phyloP scores from a whole-genome alignment of 2,329 filamentous ascomycete genomes.

The Escovopsis sp. region DNA sequence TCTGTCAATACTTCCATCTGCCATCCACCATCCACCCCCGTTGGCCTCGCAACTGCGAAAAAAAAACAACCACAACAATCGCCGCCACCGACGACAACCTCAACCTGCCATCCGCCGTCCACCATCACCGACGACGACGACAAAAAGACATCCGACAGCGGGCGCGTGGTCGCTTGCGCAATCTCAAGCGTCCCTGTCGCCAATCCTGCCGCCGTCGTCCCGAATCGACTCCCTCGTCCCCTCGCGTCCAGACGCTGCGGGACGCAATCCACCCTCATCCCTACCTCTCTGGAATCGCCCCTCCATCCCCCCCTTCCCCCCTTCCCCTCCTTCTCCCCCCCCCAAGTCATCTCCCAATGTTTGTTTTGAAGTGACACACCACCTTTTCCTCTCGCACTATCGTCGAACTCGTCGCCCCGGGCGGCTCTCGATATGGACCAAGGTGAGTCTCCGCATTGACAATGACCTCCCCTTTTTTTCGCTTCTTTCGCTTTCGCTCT shows the following conservation, averaged over 20 bases:
- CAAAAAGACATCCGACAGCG: no score
- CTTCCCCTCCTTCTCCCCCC: no score
- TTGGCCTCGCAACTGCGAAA: conserved; percentile 31
- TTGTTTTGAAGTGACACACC: conserved; percentile 20
- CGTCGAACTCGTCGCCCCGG: conserved; percentile 14
- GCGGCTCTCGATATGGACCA: conserved; percentile 19
- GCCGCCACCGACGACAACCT: conserved; percentile 11
- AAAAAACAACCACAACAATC: conserved; percentile 26
- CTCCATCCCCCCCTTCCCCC: no score
- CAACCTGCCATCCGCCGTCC: no score
- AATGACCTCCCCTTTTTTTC: neutral
- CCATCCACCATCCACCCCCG: conserved; percentile 17
- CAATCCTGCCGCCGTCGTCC: no score
- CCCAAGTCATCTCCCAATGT: conserved; percentile 18
- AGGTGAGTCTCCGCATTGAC: conserved; percentile 12
- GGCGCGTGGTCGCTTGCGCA: no score
- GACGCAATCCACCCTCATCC: conserved; percentile 1
- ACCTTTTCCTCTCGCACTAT: conserved; percentile 14
- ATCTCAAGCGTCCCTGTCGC: no score
- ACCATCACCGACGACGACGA: no score
- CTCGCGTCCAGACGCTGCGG: conserved; percentile 8
- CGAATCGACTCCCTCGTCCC: conserved; percentile 4
- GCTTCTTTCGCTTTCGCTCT: no score
- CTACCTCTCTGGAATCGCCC: conserved; percentile 16
- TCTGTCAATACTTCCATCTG: no score